Percentiles rank a stretch among this genome's conserved stretches.
Evolutionary conservation across 352 stramenopile genomes (phyloP).

Genomic region (Pythium brassicae): DNA sequence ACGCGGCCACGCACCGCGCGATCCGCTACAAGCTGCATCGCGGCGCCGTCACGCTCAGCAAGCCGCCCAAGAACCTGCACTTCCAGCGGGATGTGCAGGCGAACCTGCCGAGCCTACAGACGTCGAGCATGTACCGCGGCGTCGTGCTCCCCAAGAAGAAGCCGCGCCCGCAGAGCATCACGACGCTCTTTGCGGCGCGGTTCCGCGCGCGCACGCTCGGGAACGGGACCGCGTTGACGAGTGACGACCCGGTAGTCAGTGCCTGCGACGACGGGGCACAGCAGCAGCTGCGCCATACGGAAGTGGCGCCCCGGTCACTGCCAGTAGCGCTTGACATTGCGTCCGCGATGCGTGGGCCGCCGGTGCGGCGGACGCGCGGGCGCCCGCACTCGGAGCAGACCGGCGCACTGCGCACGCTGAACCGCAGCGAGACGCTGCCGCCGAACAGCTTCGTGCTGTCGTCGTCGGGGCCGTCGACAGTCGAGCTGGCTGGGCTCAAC

Average conservation of each 20-base stretch:
- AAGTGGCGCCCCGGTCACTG: conserved; percentile 9
- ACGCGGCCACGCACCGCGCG: conserved; percentile 57
- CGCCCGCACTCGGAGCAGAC: conserved; percentile 10
- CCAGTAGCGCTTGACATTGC: conserved; percentile 13
- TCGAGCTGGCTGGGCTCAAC: neutral
- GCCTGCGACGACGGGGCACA: neutral
- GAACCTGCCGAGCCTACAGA: conserved; percentile 44
- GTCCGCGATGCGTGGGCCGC: conserved; percentile 1
- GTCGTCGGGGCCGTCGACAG: neutral
- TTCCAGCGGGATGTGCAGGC: conserved; percentile 54
- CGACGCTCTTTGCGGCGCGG: conserved; percentile 10
- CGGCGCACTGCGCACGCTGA: neutral
- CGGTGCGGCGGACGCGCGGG: neutral
- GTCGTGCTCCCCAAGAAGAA: conserved; percentile 8
- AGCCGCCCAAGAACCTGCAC: conserved; percentile 60
- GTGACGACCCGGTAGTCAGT: neutral
- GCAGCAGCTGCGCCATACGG: conserved; percentile 12
- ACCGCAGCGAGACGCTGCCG: conserved; percentile 1
- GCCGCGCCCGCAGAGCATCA: conserved; percentile 7
- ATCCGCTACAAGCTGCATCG: conserved; percentile 54
- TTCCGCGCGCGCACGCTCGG: conserved; percentile 8
- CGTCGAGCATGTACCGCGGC: conserved; percentile 22
- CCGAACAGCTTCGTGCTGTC: conserved; percentile 2
- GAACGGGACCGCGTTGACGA: neutral
- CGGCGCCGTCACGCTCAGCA: conserved; percentile 61